These are phyloP conservation scores for Anastatica hierochuntica DNA, from an alignment of 345 rosid species.

Conservation along the genomic window DNA sequence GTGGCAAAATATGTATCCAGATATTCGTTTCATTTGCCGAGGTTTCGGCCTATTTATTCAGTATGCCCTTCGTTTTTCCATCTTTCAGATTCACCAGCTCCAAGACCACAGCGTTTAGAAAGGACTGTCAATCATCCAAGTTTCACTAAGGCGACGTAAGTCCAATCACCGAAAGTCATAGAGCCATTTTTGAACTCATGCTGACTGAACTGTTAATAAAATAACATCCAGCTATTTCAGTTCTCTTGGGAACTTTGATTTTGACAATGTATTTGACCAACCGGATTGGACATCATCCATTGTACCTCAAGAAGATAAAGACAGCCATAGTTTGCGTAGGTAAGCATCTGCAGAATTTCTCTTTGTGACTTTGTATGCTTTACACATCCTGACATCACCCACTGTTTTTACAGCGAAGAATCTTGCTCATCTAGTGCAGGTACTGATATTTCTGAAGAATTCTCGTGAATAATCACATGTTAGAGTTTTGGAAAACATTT, in stretches of 20 bases:
- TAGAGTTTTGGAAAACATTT: conserved; percentile 1
- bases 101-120: conserved; percentile 27
- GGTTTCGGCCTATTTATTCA: neutral
- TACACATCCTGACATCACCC: conserved; percentile 10
- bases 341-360: conserved; percentile 22
- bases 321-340: conserved; percentile 47
- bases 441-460: conserved; percentile 16
- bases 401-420: conserved; percentile 56
- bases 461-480: conserved; percentile 5
- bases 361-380: conserved; percentile 12
- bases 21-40: neutral
- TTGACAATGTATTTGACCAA: conserved; percentile 23
- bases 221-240: conserved; percentile 1
- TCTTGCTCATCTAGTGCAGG: conserved; percentile 89
- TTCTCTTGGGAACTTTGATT: neutral
- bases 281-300: conserved; percentile 34
- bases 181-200: conserved; percentile 2
- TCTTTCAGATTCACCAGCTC: conserved; percentile 35
- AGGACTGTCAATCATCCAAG: conserved; percentile 21
- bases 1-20: conserved; percentile 6
- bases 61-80: conserved; percentile 9
- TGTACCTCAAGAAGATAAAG: conserved; percentile 37
- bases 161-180: conserved; percentile 1
- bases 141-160: conserved; percentile 30
- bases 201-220: neutral